These are phyloP conservation scores for Spathaspora arborariae DNA, from an alignment of 805 yeast genomes.

Conservation along the genomic window DNA sequence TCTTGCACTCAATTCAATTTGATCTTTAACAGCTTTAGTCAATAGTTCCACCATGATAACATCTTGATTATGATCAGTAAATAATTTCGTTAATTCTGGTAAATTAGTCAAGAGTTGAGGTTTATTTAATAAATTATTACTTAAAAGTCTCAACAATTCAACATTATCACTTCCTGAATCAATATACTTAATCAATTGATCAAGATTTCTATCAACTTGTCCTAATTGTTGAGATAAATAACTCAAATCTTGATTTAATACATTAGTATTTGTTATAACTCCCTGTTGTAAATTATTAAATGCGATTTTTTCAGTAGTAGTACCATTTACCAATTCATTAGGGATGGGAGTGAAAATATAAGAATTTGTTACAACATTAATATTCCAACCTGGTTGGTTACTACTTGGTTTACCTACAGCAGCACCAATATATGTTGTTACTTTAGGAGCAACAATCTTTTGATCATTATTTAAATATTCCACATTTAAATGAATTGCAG, in stretches of 20 bases:
- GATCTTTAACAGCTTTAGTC: constrained; percentile 80
- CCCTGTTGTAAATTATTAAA: constrained; percentile 43
- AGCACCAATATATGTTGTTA: constrained; percentile 73
- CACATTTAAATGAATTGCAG: constrained; percentile 76
- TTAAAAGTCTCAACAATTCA: constrained; percentile 63
- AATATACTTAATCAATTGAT: constrained; percentile 47
- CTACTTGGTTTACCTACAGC: constrained; percentile 51
- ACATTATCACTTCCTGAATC: constrained; percentile 43
- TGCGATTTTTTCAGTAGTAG: constrained; percentile 55
- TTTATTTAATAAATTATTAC: constrained; percentile 51
- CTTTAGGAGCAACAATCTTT: constrained; percentile 49
- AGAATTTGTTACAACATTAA: constrained; percentile 27
- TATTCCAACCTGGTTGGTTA: constrained; percentile 37
- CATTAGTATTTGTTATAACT: constrained; percentile 25
- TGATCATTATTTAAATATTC: constrained; percentile 48
- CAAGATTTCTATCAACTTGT: constrained; percentile 45
- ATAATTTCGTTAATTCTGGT: constrained; percentile 53
- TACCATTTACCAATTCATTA: constrained; percentile 53
- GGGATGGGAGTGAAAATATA: constrained; percentile 77
- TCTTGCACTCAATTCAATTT: constrained; percentile 73
- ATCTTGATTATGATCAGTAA: constrained; percentile 74
- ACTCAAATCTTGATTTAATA: constrained; percentile 36
- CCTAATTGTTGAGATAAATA: constrained; percentile 45
- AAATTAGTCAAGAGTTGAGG: constrained; percentile 47
- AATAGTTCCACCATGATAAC: constrained; percentile 77